These are phyloP conservation scores for Lactarius hengduanensis DNA, from an alignment of 768 basidiomycete species.

Conservation along the genomic window DNA sequence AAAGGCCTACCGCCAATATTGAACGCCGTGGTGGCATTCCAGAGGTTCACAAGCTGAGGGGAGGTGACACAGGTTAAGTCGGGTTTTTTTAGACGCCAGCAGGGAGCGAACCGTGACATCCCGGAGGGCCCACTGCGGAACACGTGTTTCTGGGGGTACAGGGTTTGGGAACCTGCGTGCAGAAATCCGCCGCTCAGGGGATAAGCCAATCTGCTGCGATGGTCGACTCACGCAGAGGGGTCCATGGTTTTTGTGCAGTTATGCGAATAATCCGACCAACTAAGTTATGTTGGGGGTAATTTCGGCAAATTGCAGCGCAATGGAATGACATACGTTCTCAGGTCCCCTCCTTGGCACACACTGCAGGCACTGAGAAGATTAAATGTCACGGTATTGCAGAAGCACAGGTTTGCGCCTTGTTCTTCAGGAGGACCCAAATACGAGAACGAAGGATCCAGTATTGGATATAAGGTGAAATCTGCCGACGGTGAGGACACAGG, in stretches of 20 bases:
- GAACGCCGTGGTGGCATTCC: not conserved
- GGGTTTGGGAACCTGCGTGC: conserved; percentile 12
- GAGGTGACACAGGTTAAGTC: not conserved
- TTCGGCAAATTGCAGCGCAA: too few relatives aligned
- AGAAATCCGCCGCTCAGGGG: not conserved
- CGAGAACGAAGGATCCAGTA: not conserved
- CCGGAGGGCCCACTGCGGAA: conserved; percentile 16
- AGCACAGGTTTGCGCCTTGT: not conserved
- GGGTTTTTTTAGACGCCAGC: not conserved
- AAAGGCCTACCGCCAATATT: conserved; percentile 2
- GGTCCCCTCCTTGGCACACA: not conserved
- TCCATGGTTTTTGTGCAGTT: not conserved
- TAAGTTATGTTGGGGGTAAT: not conserved
- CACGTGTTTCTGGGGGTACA: conserved; percentile 11
- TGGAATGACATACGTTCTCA: not conserved
- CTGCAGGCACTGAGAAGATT: not conserved
- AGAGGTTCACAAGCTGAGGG: not conserved
- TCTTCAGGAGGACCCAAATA: not conserved
- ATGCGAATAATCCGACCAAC: not conserved
- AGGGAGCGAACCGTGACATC: conserved; percentile 12
- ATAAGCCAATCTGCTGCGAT: not conserved
- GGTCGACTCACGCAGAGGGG: conserved; percentile 1
- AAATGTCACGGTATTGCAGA: not conserved
- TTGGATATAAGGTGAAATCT: not conserved
- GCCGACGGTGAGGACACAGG: not conserved